phyloP scores from a whole-genome alignment of 225 moss, liverwort and hornwort genomes.

The Physcomitrium patens region DNA sequence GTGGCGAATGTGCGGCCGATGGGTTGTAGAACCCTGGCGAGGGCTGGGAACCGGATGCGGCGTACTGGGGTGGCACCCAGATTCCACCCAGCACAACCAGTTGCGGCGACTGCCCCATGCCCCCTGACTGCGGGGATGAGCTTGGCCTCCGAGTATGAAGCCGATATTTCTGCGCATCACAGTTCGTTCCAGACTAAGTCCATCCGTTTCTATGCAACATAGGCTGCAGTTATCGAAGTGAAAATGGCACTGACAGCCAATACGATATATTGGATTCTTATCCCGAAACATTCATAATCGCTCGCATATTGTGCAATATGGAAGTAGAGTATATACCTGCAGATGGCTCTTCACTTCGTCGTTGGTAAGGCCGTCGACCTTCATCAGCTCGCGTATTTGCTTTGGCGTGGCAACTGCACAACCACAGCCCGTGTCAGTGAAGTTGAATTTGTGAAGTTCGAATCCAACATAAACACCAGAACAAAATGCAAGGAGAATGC shows the following conservation, averaged over 20 bases:
- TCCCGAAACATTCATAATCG: no score
- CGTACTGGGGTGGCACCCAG: constrained; percentile 87
- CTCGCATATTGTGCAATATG: no score
- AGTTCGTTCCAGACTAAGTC: background rate
- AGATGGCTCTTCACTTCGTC: constrained; percentile 99
- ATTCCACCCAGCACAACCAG: constrained; percentile 89
- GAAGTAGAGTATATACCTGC: constrained; percentile 50
- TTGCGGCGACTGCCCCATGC: constrained; percentile 54
- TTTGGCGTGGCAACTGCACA: constrained; percentile 90
- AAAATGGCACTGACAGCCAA: no score
- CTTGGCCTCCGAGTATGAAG: constrained; percentile 89
- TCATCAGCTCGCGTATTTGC: constrained; percentile 98
- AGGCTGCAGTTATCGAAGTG: background rate
- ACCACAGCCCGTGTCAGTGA: constrained; percentile 19
- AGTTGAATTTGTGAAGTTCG: background rate
- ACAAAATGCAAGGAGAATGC: background rate
- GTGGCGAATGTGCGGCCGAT: constrained; percentile 47
- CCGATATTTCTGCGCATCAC: constrained; percentile 76
- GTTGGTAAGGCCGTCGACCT: constrained; percentile 95
- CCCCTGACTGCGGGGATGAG: constrained; percentile 64
- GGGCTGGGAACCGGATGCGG: constrained; percentile 35
- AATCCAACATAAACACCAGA: background rate
- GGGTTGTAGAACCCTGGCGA: constrained; percentile 53
- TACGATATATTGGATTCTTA: no score
- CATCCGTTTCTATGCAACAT: background rate